Conservation (phyloP, 768 basidiomycete genomes). For the Psilocybe cyanescens region DNA sequence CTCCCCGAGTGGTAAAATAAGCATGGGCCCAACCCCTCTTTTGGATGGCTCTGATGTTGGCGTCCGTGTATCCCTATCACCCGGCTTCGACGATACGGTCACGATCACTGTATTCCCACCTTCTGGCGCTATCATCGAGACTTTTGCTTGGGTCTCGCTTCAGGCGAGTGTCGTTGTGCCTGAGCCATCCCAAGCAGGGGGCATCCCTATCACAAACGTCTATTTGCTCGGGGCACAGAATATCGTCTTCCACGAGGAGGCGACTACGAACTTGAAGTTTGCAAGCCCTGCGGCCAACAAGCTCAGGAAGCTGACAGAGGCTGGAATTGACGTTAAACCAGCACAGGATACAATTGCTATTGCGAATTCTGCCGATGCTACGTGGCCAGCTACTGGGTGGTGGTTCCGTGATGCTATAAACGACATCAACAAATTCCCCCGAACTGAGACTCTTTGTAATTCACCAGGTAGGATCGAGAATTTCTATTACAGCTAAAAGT, state of each 20-base stretch:
- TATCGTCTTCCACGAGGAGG: slow-evolving; percentile 1
- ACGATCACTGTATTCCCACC: neutral
- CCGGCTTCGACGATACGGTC: neutral
- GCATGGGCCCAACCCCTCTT: neutral
- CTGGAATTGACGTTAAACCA: too few relatives aligned
- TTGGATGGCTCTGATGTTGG: neutral
- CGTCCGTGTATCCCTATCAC: neutral
- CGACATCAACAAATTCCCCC: neutral
- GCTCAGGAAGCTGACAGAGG: neutral
- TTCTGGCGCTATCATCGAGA: neutral
- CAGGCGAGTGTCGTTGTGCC: neutral
- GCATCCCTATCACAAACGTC: neutral
- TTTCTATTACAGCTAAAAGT: neutral
- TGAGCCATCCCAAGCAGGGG: neutral
- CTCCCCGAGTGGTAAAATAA: neutral
- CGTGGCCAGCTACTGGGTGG: neutral
- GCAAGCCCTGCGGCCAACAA: neutral
- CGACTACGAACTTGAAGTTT: neutral
- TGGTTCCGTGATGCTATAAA: slow-evolving; percentile 1
- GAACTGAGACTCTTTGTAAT: neutral
- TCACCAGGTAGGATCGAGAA: neutral
- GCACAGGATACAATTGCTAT: neutral
- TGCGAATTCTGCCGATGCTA: neutral
- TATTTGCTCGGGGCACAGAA: neutral
- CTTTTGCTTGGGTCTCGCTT: slow-evolving; percentile 4